These are phyloP conservation scores for Crithidia sp. DNA, from an alignment of 208 protist genomes.

Conservation along the genomic window DNA sequence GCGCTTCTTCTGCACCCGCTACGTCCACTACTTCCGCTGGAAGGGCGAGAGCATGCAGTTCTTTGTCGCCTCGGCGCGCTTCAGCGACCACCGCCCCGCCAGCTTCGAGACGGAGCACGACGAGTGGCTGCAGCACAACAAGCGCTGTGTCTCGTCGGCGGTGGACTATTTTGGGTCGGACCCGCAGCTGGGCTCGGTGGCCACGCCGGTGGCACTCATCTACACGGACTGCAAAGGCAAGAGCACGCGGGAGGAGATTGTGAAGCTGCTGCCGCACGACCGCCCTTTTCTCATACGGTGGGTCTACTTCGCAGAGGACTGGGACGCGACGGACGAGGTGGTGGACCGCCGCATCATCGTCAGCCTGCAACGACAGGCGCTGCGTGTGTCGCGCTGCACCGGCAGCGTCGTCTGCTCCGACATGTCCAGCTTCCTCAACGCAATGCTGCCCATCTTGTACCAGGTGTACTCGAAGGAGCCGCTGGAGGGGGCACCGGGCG, in stretches of 20 bases:
- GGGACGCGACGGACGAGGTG: slow-evolving; percentile 26
- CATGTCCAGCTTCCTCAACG: slow-evolving; percentile 66
- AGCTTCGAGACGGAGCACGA: slow-evolving; percentile 38
- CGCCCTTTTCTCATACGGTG: slow-evolving; percentile 55
- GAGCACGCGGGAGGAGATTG: slow-evolving; percentile 40
- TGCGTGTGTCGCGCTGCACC: slow-evolving; percentile 51
- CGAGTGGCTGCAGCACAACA: slow-evolving; percentile 43
- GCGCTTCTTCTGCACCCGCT: slow-evolving; percentile 72
- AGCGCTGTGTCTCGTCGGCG: slow-evolving; percentile 35
- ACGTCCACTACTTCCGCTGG: slow-evolving; percentile 68
- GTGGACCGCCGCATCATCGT: slow-evolving; percentile 54
- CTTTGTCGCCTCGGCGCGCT: slow-evolving; percentile 39
- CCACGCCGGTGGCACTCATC: slow-evolving; percentile 60
- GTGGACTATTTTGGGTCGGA: slow-evolving; percentile 56
- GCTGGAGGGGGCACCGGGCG: slow-evolving; percentile 37
- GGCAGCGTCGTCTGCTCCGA: slow-evolving; percentile 73
- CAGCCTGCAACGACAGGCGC: slow-evolving; percentile 43
- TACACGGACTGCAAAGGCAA: slow-evolving; percentile 54
- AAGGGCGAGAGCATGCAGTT: slow-evolving; percentile 70
- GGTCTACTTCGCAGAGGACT: slow-evolving; percentile 68
- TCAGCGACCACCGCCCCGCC: slow-evolving; percentile 39
- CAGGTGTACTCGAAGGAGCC: slow-evolving; percentile 61
- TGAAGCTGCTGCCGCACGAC: slow-evolving; percentile 36
- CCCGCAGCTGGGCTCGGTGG: slow-evolving; percentile 56
- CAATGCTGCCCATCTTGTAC: slow-evolving; percentile 50